Evolutionary conservation across 1,284 basidiomycete species (phyloP).

Genomic region (Leccinum fuscescens): DNA sequence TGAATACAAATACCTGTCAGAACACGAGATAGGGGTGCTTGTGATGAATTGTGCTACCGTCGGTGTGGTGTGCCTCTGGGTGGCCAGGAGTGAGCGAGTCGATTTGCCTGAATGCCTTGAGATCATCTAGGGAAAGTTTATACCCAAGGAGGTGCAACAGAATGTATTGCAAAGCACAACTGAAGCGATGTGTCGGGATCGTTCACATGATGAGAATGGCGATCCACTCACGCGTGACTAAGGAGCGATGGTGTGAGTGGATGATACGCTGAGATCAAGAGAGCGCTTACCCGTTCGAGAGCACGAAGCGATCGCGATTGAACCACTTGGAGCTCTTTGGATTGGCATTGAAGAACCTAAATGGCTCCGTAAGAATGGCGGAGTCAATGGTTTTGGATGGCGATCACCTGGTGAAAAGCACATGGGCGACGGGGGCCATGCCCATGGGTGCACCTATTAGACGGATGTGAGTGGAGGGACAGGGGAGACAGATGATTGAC

Average conservation of each 20-base stretch:
- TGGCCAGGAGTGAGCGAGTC: slow-evolving; percentile 90
- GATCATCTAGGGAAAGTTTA: slow-evolving; percentile 80
- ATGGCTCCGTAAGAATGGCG: slow-evolving; percentile 11
- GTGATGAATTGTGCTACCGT: slow-evolving; percentile 48
- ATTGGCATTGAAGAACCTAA: slow-evolving; percentile 82
- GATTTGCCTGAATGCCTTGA: slow-evolving; percentile 84
- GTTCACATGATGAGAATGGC: not conserved
- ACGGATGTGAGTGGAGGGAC: slow-evolving; percentile 7
- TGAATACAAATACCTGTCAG: slow-evolving; percentile 25
- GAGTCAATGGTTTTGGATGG: not conserved
- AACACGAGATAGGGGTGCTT: slow-evolving; percentile 2
- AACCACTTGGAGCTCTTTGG: slow-evolving; percentile 89
- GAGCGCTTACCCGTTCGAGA: slow-evolving; percentile 69
- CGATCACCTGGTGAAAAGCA: slow-evolving; percentile 75
- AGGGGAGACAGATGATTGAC: not conserved
- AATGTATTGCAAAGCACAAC: slow-evolving; percentile 85
- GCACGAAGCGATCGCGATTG: slow-evolving; percentile 87
- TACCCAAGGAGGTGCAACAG: slow-evolving; percentile 83
- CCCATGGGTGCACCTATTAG: slow-evolving; percentile 83
- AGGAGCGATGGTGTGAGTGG: slow-evolving; percentile 12
- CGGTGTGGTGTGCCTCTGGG: slow-evolving; percentile 86
- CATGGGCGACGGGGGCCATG: slow-evolving; percentile 86
- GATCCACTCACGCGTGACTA: slow-evolving; percentile 63
- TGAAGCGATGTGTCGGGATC: slow-evolving; percentile 32
- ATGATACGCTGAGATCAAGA: slow-evolving; percentile 2